These are phyloP conservation scores for Phyllosticta citrichinensis DNA, from an alignment of 2,329 filamentous ascomycete species.

Conservation along the genomic window DNA sequence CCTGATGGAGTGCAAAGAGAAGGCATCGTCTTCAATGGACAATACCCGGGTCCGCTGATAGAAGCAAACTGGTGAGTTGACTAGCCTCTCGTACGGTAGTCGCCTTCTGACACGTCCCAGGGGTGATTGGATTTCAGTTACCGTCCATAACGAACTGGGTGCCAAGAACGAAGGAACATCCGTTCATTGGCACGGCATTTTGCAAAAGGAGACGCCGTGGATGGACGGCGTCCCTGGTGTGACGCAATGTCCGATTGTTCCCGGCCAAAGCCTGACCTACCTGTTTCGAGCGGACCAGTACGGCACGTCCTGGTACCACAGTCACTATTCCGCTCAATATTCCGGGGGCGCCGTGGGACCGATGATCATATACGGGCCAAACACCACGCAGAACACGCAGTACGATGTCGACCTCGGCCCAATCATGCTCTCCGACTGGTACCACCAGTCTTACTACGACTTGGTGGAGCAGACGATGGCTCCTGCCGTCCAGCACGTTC, in stretches of 20 bases:
- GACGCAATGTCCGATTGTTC: slow-evolving; percentile 26
- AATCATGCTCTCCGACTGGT: slow-evolving; percentile 18
- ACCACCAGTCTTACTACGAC: slow-evolving; percentile 16
- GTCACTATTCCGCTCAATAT: slow-evolving; percentile 22
- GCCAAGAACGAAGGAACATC: slow-evolving; percentile 23
- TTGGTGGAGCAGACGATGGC: slow-evolving; percentile 14
- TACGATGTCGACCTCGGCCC: slow-evolving; percentile 22
- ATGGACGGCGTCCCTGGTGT: slow-evolving; percentile 28
- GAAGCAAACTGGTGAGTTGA: slow-evolving; percentile 26
- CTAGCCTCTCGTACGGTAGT: slow-evolving; percentile 15
- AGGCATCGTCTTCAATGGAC: slow-evolving; percentile 21
- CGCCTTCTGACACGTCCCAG: slow-evolving; percentile 8
- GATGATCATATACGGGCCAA: slow-evolving; percentile 20
- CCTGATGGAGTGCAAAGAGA: slow-evolving; percentile 22
- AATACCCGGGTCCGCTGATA: slow-evolving; percentile 23
- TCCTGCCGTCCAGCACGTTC: slow-evolving; percentile 17
- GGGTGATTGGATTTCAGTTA: slow-evolving; percentile 21
- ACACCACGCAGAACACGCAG: slow-evolving; percentile 10
- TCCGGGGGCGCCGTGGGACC: slow-evolving; percentile 20
- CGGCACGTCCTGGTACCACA: slow-evolving; percentile 19
- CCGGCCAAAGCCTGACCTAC: slow-evolving; percentile 20
- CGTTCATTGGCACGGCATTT: slow-evolving; percentile 25
- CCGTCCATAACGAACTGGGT: slow-evolving; percentile 18
- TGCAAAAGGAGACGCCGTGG: slow-evolving; percentile 24
- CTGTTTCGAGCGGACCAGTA: slow-evolving; percentile 21